Conservation (phyloP, 495 filamentous ascomycete species). For the Aspergillus carlsbadensis region DNA sequence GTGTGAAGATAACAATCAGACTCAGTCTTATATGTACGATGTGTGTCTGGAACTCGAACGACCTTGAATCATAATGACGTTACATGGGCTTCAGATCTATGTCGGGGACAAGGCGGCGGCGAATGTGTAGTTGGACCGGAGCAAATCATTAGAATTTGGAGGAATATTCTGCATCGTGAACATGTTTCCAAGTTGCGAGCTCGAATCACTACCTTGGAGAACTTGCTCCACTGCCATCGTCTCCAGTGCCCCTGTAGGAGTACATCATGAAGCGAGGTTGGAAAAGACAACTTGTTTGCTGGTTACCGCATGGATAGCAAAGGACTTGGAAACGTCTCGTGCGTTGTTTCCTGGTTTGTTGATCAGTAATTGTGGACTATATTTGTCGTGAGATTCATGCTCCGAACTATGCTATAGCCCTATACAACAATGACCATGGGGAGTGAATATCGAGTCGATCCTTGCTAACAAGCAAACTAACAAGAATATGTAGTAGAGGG, state of each 20-base stretch:
- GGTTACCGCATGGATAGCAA: no score
- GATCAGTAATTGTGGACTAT: no score
- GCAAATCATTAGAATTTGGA: neutral
- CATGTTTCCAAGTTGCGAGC: no score
- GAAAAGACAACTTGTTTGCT: neutral
- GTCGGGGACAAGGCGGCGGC: neutral
- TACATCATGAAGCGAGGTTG: neutral
- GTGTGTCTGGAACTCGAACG: neutral
- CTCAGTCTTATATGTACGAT: neutral
- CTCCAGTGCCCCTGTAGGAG: neutral
- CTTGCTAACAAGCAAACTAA: no score
- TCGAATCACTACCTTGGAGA: neutral
- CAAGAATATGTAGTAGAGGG: no score
- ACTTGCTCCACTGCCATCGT: neutral
- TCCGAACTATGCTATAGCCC: no score
- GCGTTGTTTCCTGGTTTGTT: neutral
- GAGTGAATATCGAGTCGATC: no score
- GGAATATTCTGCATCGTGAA: neutral
- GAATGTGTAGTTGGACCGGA: neutral
- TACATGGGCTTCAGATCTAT: neutral
- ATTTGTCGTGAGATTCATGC: no score
- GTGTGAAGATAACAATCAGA: neutral
- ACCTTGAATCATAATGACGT: conserved; percentile 7
- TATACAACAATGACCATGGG: no score
- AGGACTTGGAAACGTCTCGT: neutral